Base-by-base conservation (phyloP, 2,329 filamentous ascomycete genomes). In the Incumbomyces delicatus region DNA sequence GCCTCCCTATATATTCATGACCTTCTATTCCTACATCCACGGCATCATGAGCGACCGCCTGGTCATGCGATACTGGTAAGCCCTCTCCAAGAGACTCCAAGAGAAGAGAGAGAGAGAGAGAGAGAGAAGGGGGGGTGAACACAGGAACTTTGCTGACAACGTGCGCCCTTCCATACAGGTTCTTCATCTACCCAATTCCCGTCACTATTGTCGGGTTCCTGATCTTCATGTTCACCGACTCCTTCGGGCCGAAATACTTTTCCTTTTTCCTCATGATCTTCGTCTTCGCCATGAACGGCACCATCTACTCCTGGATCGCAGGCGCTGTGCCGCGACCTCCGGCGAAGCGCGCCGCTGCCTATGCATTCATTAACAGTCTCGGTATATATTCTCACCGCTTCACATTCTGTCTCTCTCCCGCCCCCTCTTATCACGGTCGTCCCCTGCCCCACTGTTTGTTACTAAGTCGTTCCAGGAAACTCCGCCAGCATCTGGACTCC, bases 271-370 rank as follows among this genome's bases (percentile, higher is more conserved):
- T 77, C 30, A 71, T 77, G 44, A 33, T 47, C 63, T 77, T 77
- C 53, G 67, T 78, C 49, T 77, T 77, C 52, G 68, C 72, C n/a
- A 72, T 72, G 60, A 75, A 75, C 61, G 70, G 70, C 30, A 75
- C 71, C 3, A 50, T 66, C 11, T 70, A 64, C 50, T 64, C 66
- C 3, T 75, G 74, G 74, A 73, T 76, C 42, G 68, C 69, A 1
- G 69, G 66, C 31, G 66, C 69, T 1, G 68, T 77, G 27, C 68
- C 73, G 0, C 68, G 73, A 0, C 74, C 74, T 0, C 71, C 73
- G 0, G 74, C 73, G 1, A 77, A 77, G 58, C 70, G 74, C 35
- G 74, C 74, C 1, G 73, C 72, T 1, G 72, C 74, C 0, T 69
- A 73, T 40, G 74, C 74, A 1, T 71, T 76, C 39, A 75, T 77